Conservation (phyloP, 495 filamentous ascomycete species). For the Talaromyces stipitatus region DNA sequence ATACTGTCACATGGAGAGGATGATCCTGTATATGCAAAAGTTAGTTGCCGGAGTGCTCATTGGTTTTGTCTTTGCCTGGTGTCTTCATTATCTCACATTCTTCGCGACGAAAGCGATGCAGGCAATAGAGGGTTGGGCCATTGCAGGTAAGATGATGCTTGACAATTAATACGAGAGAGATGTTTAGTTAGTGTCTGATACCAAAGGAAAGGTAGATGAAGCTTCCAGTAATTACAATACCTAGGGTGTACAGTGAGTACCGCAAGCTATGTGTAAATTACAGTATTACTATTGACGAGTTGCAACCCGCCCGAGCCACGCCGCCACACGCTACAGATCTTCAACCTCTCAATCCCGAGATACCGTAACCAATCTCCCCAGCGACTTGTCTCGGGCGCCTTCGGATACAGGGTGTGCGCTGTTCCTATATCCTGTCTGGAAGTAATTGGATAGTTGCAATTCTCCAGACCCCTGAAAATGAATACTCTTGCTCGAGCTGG, state of each 20-base stretch:
- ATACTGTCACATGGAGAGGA: slow-evolving; percentile 86
- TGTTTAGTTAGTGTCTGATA: too few relatives aligned
- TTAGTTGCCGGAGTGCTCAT: not conserved
- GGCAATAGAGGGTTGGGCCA: slow-evolving; percentile 64
- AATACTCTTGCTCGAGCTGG: not conserved
- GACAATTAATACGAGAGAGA: too few relatives aligned
- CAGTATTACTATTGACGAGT: not conserved
- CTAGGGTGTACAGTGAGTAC: not conserved
- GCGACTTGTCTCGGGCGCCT: not conserved
- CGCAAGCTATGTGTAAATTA: not conserved
- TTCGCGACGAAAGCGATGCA: slow-evolving; percentile 91
- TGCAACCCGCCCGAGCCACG: not conserved
- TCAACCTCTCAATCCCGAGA: not conserved
- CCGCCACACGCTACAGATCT: not conserved
- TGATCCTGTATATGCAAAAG: slow-evolving; percentile 61
- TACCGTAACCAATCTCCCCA: not conserved
- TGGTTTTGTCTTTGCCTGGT: not conserved
- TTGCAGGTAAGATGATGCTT: too few relatives aligned
- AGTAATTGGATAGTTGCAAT: not conserved
- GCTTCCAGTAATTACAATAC: slow-evolving; percentile 8
- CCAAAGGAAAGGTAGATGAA: not conserved
- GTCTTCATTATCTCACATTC: slow-evolving; percentile 49
- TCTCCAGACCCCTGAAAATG: not conserved
- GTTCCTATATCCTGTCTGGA: not conserved
- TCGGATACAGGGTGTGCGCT: not conserved